Evolutionary conservation across 306 rosid species (phyloP).

Genomic region (Chamaecrista fasciculata): DNA sequence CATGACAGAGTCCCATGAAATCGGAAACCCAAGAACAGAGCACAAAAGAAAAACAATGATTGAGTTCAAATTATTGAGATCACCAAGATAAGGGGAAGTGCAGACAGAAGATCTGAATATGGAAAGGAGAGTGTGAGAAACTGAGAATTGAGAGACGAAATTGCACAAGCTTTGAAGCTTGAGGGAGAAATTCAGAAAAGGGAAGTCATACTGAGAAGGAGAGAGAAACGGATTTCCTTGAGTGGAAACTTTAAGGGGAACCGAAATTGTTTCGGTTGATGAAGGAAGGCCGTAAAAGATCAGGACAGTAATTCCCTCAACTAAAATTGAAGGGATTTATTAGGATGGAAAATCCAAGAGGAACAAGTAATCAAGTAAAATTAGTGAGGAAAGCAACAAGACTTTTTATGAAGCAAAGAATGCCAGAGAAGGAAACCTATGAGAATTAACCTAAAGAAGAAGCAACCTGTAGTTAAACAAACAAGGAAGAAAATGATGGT

Average conservation of each 20-base stretch:
- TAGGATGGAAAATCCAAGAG: conserved; percentile 21
- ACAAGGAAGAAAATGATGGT: conserved; percentile 32
- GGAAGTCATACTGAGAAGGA: background rate
- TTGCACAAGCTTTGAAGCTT: conserved; percentile 20
- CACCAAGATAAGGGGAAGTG: background rate
- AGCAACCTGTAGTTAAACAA: conserved; percentile 42
- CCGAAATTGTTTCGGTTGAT: conserved; percentile 21
- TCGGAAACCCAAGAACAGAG: conserved; percentile 28
- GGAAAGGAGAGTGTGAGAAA: background rate
- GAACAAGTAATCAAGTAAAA: conserved; percentile 32
- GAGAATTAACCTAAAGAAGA: conserved; percentile 35
- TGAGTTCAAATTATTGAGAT: conserved; percentile 8
- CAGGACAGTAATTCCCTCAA: conserved; percentile 28
- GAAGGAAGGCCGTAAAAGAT: conserved; percentile 30
- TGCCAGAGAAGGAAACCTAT: conserved; percentile 26
- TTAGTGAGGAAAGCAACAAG: conserved; percentile 36
- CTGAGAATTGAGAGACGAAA: background rate
- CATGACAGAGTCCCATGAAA: conserved; percentile 79
- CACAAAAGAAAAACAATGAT: conserved; percentile 6
- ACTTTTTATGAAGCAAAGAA: conserved; percentile 39
- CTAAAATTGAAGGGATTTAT: conserved; percentile 26
- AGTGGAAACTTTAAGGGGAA: conserved; percentile 9
- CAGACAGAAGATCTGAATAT: conserved; percentile 1
- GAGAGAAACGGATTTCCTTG: conserved; percentile 2
- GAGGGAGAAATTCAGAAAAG: background rate